Evolutionary conservation across 129 eudicot species (phyloP).

Genomic region (Flaveria bidentis): DNA sequence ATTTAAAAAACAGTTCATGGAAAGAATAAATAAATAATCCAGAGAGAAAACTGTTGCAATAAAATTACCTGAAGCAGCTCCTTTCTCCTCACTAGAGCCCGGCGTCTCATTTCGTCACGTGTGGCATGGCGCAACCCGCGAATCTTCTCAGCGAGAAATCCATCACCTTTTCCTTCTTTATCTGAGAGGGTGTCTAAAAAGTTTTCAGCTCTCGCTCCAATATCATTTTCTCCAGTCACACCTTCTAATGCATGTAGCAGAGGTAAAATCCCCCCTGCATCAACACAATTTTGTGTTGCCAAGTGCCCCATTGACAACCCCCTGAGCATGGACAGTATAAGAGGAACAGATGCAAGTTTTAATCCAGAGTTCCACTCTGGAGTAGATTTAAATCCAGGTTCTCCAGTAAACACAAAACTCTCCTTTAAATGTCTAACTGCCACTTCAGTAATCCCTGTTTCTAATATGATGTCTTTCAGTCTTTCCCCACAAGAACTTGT

Average conservation of each 20-base stretch:
- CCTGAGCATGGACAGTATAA: slow-evolving; percentile 89
- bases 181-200: slow-evolving; percentile 90
- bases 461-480: slow-evolving; percentile 88
- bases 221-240: slow-evolving; percentile 95
- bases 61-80: slow-evolving; percentile 80
- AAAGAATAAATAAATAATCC: slow-evolving; percentile 6
- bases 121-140: slow-evolving; percentile 76
- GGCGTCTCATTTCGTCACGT: slow-evolving; percentile 93
- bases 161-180: slow-evolving; percentile 83
- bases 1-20: not conserved
- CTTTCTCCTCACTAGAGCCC: slow-evolving; percentile 79
- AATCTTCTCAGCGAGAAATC: slow-evolving; percentile 75
- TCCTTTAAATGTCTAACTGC: slow-evolving; percentile 69
- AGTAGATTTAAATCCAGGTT: slow-evolving; percentile 70
- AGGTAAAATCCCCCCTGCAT: slow-evolving; percentile 80
- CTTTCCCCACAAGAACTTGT: slow-evolving; percentile 97
- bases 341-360: slow-evolving; percentile 86
- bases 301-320: slow-evolving; percentile 95
- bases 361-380: slow-evolving; percentile 72
- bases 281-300: slow-evolving; percentile 79
- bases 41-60: not conserved
- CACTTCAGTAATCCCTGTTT: slow-evolving; percentile 70
- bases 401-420: slow-evolving; percentile 75
- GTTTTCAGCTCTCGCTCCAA: slow-evolving; percentile 97
- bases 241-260: slow-evolving; percentile 95